Base-by-base conservation (phyloP, 2,329 filamentous ascomycete species). In the Pseudopithomyces chartarum region DNA sequence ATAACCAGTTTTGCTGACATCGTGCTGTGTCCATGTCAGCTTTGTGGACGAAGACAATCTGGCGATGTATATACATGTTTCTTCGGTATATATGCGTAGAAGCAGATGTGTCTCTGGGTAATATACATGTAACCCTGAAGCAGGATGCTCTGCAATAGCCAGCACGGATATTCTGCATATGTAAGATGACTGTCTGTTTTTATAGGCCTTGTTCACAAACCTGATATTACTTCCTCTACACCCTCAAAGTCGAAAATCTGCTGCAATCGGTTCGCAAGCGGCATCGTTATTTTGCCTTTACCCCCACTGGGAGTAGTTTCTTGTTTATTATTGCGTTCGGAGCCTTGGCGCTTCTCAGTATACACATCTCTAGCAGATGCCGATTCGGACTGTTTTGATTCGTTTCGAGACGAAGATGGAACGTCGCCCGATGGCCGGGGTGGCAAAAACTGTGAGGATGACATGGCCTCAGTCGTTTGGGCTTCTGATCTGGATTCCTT, bases 111-210 rank as follows among this genome's bases (percentile, higher is more conserved):
- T 66, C 89, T 90, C 59, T 90, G 83, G 0, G 95, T 98, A 69
- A 99, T 91, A 78, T 98, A 98, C 84, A 99, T 89, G 73, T 95
- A 97, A 6, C 95, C 95, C 72, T 97, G 92, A 8, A 98, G 83
- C 29, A 98, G 81, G 43, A 97, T 92, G 70, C 90, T 97, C 73
- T 97, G 92, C 33, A 98, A 79, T 38, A 98, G 80, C 88, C 92
- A 97, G 78, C 94, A 98, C 8, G 92, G 90, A 73, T 96, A 97
- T 79, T 98, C 94, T 86, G 74, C 15, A 8, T 2, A 6, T 40
- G 52, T 72, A 46, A 71, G 64, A 39, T 12, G 20, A 11, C 12
- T 6, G 33, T 15, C 19, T 19, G 15, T 11, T 5, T 7, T 5
- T 43, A 10, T 15, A 4, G 3, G 15, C 5, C 15, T 26, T n/a